A percentile compares a stretch with the other conserved stretches of the same genome.
These are phyloP conservation scores for Cystobasidium sp. DNA, from an alignment of 1,284 basidiomycete genomes.

Conservation along the genomic window DNA sequence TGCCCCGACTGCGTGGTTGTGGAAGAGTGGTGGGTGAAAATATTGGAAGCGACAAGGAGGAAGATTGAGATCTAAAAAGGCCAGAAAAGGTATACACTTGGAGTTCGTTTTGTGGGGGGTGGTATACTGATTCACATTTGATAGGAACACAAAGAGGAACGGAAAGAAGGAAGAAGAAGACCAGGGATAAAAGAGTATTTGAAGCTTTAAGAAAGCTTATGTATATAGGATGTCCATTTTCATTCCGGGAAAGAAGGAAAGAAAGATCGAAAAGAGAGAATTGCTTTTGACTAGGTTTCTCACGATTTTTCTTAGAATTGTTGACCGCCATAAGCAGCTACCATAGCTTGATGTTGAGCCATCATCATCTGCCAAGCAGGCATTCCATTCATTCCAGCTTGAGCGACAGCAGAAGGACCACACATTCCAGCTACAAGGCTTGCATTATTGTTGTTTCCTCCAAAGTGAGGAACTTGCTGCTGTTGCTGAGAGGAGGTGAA, in stretches of 20 bases:
- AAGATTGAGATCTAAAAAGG: background rate
- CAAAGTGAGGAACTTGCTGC: background rate
- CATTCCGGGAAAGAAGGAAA: too few relatives aligned
- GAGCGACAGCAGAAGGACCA: conserved; percentile 3
- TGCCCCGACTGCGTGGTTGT: conserved; percentile 9
- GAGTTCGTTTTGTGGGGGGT: too few relatives aligned
- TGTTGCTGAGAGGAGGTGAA: background rate
- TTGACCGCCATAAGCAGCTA: conserved; percentile 28
- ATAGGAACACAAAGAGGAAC: too few relatives aligned
- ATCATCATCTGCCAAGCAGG: conserved; percentile 45
- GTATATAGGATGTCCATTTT: too few relatives aligned
- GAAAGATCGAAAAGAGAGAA: too few relatives aligned
- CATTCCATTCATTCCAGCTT: conserved; percentile 29
- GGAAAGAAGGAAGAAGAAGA: too few relatives aligned
- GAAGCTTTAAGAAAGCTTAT: too few relatives aligned
- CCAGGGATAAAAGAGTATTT: too few relatives aligned
- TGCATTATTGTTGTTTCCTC: conserved; percentile 2
- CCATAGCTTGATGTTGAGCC: conserved; percentile 42
- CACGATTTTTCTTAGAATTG: background rate
- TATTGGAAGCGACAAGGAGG: background rate
- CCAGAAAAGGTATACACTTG: too few relatives aligned
- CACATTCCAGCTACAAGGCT: conserved; percentile 19
- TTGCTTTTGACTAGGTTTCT: too few relatives aligned
- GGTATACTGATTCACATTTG: too few relatives aligned
- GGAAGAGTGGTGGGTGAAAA: background rate